Evolutionary conservation across 2,329 filamentous ascomycete genomes (phyloP), one percentile per base, ranked within the genome.

Genomic region (Harringtonia lauricola): DNA sequence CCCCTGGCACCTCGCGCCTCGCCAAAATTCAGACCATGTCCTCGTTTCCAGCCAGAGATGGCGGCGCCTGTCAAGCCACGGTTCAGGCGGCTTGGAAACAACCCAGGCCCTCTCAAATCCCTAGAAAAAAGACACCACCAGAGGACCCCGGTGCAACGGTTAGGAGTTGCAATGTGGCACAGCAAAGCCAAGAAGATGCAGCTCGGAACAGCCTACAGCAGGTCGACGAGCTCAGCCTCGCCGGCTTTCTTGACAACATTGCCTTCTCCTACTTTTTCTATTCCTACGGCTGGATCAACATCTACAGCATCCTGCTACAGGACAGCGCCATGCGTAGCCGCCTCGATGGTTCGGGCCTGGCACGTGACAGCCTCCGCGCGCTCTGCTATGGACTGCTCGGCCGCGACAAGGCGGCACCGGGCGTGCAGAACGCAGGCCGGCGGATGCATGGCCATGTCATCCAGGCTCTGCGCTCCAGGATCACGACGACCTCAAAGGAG

Each of bases 201-300:
- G 7, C 24, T 10, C 6, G 24, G 24, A 26, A 6, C 7, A 26
- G 24, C 4, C 7, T 24, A 29, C 33, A 15, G 40, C 21, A 22
- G 6, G 13, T 19, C 31, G 29, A 22, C 12, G 50, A 51, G 31
- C 44, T 55, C 41, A 52, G 49, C 42, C 44, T 57, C 4, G 44
- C 42, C 1, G 51, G 53, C 13, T 56, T 57, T 21, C 46, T 53
- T 42, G 53, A 57, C 44, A 50, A 56, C 43, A 53, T 56, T 46
- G 47, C 55, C 3, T 50, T 54, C 18, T 52, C 52, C 31, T 55
- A 56, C 50, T 54, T 57, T 41, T 57, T 56, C 35, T 47, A 51
- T 17, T 49, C 55, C 10, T 56, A 56, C 28, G 51, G 54, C 31
- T 57, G 55, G 55, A 55, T 55, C 44, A 54, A 54, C 46, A 54